Evolutionary conservation across 2,329 filamentous ascomycete species (phyloP).

Genomic region (Epichloe sibirici): DNA sequence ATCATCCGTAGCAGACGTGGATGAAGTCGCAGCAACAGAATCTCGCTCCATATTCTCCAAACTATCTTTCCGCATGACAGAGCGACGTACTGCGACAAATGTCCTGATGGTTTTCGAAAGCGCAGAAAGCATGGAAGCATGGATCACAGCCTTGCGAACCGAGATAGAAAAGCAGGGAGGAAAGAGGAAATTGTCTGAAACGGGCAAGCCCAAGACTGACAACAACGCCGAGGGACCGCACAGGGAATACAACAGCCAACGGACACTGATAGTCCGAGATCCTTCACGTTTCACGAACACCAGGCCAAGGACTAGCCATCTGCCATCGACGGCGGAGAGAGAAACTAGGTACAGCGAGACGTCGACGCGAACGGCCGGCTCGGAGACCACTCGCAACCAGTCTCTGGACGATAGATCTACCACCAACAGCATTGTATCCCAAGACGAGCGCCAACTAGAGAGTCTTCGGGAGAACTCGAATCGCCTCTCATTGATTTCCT

Average conservation of each 20-base stretch:
- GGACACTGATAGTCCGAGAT: conserved; percentile 35
- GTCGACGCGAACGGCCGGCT: conserved; percentile 8
- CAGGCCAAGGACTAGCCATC: conserved; percentile 4
- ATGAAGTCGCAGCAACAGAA: conserved; percentile 37
- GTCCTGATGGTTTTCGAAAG: conserved; percentile 62
- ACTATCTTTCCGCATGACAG: conserved; percentile 42
- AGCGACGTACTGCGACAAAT: conserved; percentile 46
- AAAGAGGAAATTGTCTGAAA: conserved; percentile 49
- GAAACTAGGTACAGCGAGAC: conserved; percentile 6
- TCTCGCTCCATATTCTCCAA: conserved; percentile 53
- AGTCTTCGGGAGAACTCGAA: conserved; percentile 43
- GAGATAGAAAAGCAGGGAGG: conserved; percentile 62
- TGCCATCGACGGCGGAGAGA: neutral
- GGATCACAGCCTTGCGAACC: conserved; percentile 55
- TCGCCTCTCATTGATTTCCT: conserved; percentile 47
- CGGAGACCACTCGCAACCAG: conserved; percentile 24
- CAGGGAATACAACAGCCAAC: conserved; percentile 30
- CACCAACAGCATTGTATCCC: conserved; percentile 44
- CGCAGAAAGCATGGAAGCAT: conserved; percentile 63
- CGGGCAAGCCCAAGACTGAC: conserved; percentile 37
- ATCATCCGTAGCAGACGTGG: conserved; percentile 50
- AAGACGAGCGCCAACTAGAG: conserved; percentile 47
- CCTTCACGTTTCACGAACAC: conserved; percentile 26
- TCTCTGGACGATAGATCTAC: conserved; percentile 43
- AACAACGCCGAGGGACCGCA: conserved; percentile 23